Percentiles rank a stretch among this genome's conserved stretches.
Conservation (phyloP, 495 filamentous ascomycete species). For the Penicillium chermesinum region DNA sequence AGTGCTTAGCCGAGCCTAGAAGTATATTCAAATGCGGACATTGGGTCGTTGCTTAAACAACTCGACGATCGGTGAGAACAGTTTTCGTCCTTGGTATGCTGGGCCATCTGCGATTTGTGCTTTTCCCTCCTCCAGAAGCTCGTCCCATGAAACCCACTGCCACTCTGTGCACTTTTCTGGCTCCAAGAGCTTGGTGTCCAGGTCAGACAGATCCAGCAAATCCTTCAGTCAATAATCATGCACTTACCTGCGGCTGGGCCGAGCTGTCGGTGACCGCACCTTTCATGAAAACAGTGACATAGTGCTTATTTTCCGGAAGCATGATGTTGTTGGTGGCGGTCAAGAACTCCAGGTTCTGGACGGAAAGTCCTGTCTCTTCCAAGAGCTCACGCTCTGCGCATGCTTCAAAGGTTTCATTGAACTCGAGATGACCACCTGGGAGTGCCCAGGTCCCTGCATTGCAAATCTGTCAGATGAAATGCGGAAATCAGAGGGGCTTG, state of each 20-base stretch:
- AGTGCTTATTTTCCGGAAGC: constrained; percentile 49
- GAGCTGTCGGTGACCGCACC: constrained; percentile 36
- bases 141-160: constrained; percentile 55
- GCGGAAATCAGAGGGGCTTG: neutral
- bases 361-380: constrained; percentile 60
- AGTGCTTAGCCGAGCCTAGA: too few species aligned
- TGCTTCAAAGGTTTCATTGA: constrained; percentile 50
- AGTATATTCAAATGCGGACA: constrained; percentile 5
- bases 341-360: constrained; percentile 43
- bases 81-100: constrained; percentile 20
- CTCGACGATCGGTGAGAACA: constrained; percentile 55
- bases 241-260: constrained; percentile 44
- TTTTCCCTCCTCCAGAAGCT: constrained; percentile 17
- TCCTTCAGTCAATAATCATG: constrained; percentile 24
- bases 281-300: constrained; percentile 59
- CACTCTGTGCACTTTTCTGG: constrained; percentile 63
- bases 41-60: constrained; percentile 45
- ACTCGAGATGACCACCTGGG: constrained; percentile 66
- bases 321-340: constrained; percentile 60
- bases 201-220: neutral
- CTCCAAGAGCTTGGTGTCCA: constrained; percentile 37
- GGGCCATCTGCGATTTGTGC: constrained; percentile 5
- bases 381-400: constrained; percentile 61
- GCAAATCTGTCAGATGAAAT: neutral
- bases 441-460: constrained; percentile 52